Percentiles rank a stretch among this genome's conserved stretches.
Conservation (phyloP, 2,329 filamentous ascomycete species). For the Neobulgaria alba region DNA sequence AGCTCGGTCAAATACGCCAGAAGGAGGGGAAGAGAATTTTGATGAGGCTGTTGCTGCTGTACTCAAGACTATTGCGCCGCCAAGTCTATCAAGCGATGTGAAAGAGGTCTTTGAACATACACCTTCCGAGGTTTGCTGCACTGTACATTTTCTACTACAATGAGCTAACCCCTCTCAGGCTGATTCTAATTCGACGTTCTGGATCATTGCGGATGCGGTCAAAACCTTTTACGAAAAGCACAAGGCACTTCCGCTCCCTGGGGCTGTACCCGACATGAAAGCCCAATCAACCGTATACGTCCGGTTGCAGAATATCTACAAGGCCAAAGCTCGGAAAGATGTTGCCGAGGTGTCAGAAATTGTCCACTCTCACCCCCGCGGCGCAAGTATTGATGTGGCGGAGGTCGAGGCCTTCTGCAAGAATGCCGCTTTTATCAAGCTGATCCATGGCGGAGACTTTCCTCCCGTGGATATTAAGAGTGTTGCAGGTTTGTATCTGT, state of each 20-base stretch:
- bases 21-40: conserved; percentile 93
- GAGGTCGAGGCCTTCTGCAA: conserved; percentile 93
- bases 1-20: conserved; percentile 62
- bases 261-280: conserved; percentile 94
- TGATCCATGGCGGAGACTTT: conserved; percentile 48
- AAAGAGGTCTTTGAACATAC: conserved; percentile 71
- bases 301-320: conserved; percentile 86
- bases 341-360: conserved; percentile 61
- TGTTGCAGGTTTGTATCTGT: conserved; percentile 20
- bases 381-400: conserved; percentile 49
- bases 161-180: conserved; percentile 30
- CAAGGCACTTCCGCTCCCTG: conserved; percentile 69
- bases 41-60: conserved; percentile 85
- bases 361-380: conserved; percentile 45
- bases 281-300: conserved; percentile 86
- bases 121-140: conserved; percentile 42
- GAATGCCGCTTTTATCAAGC: conserved; percentile 85
- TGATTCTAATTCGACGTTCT: conserved; percentile 59
- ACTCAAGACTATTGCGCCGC: conserved; percentile 70
- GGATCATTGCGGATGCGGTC: conserved; percentile 78
- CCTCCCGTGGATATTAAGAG: conserved; percentile 14
- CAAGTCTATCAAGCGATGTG: conserved; percentile 59
- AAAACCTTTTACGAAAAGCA: conserved; percentile 68
- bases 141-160: not conserved
- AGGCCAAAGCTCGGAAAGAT: conserved; percentile 74